Percentiles rank a stretch among this genome's conserved stretches.
phyloP scores from a whole-genome alignment of 23 red algal genomes.

The Gracilaria gracilis region DNA sequence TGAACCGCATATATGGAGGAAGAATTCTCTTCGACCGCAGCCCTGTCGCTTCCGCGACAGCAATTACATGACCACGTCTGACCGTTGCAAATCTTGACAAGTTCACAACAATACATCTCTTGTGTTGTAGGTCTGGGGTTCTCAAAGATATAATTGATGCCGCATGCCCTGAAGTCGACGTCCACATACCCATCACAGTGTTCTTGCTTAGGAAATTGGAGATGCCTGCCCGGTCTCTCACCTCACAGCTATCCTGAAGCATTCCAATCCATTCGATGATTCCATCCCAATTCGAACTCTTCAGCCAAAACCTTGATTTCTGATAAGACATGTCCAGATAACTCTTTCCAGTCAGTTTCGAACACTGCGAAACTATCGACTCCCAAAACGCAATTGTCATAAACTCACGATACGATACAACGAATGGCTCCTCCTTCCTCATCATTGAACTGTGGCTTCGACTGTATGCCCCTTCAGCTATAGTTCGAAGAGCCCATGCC shows the following conservation, averaged over 20 bases:
- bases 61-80: background rate
- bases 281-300: constrained; percentile 27
- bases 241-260: background rate
- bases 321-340: constrained; percentile 39
- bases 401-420: background rate
- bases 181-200: no score
- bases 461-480: constrained; percentile 40
- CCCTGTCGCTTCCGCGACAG: constrained; percentile 16
- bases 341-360: constrained; percentile 5
- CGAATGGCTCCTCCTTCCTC: background rate
- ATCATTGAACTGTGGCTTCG: constrained; percentile 15
- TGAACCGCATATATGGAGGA: background rate
- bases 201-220: no score
- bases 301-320: background rate
- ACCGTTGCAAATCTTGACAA: constrained; percentile 14
- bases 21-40: constrained; percentile 6
- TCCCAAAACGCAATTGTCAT: constrained; percentile 37
- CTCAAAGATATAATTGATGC: constrained; percentile 7
- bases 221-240: constrained; percentile 21
- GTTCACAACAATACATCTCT: constrained; percentile 23
- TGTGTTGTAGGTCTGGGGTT: background rate
- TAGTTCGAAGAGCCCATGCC: constrained; percentile 37
- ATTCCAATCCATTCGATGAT: constrained; percentile 33
- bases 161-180: no score
- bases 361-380: constrained; percentile 5